Percentiles rank a stretch among this genome's conserved stretches.
Conservation (phyloP, 2,329 filamentous ascomycete species). For the Ophiocordyceps unilateralis region DNA sequence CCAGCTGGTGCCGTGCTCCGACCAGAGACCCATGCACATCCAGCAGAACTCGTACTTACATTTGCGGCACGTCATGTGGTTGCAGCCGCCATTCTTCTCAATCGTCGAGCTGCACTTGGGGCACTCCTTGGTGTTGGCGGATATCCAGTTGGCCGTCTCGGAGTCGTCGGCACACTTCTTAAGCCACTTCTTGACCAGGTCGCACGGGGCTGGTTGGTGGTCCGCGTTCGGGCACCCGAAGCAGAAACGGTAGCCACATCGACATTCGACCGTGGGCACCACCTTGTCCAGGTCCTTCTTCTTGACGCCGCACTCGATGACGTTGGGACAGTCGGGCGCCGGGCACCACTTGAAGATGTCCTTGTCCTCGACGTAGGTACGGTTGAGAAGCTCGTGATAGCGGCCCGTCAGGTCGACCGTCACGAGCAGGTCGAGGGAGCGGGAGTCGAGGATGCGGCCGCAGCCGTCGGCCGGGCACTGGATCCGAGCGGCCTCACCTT, state of each 20-base stretch:
- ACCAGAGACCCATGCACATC: constrained; percentile 99
- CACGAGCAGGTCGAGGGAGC: constrained; percentile 65
- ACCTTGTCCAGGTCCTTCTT: constrained; percentile 69
- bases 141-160: constrained; percentile 98
- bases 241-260: constrained; percentile 77
- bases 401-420: constrained; percentile 36
- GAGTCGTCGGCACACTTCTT: constrained; percentile 98
- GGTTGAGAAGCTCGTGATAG: constrained; percentile 73
- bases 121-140: constrained; percentile 96
- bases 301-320: constrained; percentile 75
- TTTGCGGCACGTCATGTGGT: constrained; percentile 95
- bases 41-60: constrained; percentile 97
- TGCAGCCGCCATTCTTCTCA: constrained; percentile 96
- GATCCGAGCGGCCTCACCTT: constrained; percentile 88
- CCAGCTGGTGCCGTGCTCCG: constrained; percentile 96
- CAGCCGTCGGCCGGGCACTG: constrained; percentile 83
- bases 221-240: constrained; percentile 84
- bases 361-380: constrained; percentile 95
- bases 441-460: constrained; percentile 78
- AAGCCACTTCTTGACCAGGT: constrained; percentile 83
- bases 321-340: constrained; percentile 90
- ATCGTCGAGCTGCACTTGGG: constrained; percentile 93
- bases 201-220: constrained; percentile 85
- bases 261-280: constrained; percentile 79
- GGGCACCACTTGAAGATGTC: constrained; percentile 95